Evolutionary conservation across 2,329 filamentous ascomycete genomes (phyloP), one percentile per base, ranked within the genome.

Genomic region (Stagonosporopsis cucurbitacearum): DNA sequence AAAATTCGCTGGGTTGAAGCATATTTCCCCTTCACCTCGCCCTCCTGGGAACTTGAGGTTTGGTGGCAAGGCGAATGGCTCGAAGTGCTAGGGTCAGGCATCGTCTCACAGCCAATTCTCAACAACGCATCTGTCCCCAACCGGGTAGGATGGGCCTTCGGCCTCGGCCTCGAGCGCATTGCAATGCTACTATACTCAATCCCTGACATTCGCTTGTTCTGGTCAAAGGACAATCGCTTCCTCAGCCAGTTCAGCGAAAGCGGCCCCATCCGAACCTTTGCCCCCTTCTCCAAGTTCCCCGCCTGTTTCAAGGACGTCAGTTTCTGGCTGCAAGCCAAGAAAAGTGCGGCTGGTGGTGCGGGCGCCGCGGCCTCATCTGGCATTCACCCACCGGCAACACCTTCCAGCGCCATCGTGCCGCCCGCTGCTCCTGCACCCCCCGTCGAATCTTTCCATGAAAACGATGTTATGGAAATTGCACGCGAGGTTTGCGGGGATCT

Each of bases 161-260:
- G 95, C 32, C 82, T 98, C 17, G 95, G 95, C 2, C 84, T 99
- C 25, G 95, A 99, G 76, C 87, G 95, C 58, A 94, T 99, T 60
- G 94, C 95, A 58, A 99, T 99, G 95, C 85, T 99, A 32, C 85
- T 99, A 22, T 99, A 97, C 80, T 89, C 91, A 56, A 96, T 99
- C 56, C 92, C 93, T 0, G 95, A 99, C 72, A 99, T 99, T 65
- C 88, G 95, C 12, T 86, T 98, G 4, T 98, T 99, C 80, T 99
- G 95, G 95, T 96, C 91, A 28, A 81, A 82, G 50, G 95, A 99
- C 74, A 72, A 83, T 66, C 86, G 95, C 8, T 99, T 99, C 78
- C 78, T 96, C n/a, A 81, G 80, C 11, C 95, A 99, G 76, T 99
- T 99, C 76, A 74, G 61, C 50, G 63, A 69, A 57, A 63, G 55